Percentiles rank a stretch among this genome's conserved stretches.
Conservation (phyloP, 192 early-diverging fungal species). For the Glomus cerebriforme region DNA sequence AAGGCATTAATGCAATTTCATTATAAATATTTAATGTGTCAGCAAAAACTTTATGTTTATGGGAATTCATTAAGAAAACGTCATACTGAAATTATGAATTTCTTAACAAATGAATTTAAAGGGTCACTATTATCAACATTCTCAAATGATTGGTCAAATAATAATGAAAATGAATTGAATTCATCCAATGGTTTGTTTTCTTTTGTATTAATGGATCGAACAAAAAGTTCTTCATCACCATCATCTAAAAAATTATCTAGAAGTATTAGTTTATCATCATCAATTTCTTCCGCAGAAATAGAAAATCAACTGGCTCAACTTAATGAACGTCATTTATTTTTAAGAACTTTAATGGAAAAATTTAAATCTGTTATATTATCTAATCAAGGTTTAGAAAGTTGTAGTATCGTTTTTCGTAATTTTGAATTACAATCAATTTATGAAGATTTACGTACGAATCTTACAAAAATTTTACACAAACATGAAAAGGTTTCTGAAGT, state of each 20-base stretch:
- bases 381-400: not conserved
- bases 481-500: not conserved
- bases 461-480: slow-evolving; percentile 8
- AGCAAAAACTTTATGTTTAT: slow-evolving; percentile 8
- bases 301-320: not conserved
- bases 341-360: not conserved
- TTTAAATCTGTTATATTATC: slow-evolving; percentile 1
- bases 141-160: not conserved
- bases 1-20: slow-evolving; percentile 7
- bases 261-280: not conserved
- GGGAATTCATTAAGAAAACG: not conserved
- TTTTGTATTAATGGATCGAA: not conserved
- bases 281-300: not conserved
- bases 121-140: not conserved
- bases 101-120: not conserved
- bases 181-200: not conserved
- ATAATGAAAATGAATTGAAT: not conserved
- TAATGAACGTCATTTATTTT: slow-evolving; percentile 5
- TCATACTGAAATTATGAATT: not conserved
- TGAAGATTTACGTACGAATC: not conserved
- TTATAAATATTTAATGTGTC: slow-evolving; percentile 7
- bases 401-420: not conserved
- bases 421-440: not conserved
- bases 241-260: not conserved
- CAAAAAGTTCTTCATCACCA: not conserved